phyloP scores from a whole-genome alignment of 2,329 filamentous ascomycete genomes.

The Setomelanomma holmii region DNA sequence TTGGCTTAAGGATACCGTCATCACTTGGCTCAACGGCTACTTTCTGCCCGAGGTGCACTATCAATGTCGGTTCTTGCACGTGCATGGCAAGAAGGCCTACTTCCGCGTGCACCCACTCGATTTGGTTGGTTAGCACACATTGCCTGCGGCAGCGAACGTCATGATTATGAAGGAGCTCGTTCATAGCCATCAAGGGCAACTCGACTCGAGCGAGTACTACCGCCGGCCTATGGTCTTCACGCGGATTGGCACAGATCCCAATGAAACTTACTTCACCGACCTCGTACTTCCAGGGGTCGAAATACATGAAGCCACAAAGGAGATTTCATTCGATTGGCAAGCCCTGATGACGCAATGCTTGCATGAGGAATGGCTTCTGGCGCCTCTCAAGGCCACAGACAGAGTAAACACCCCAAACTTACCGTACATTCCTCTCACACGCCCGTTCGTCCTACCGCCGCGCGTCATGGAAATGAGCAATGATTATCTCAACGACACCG shows the following conservation, averaged over 20 bases:
- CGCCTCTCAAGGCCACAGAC: neutral
- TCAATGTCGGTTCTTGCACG: neutral
- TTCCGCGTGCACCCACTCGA: neutral
- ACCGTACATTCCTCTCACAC: neutral
- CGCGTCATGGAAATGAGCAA: neutral
- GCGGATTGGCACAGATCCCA: neutral
- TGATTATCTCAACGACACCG: neutral
- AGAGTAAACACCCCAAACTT: neutral
- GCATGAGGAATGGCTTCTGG: neutral
- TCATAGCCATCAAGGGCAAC: neutral
- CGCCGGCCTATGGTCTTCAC: neutral
- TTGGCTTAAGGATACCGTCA: neutral
- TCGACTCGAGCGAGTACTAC: neutral
- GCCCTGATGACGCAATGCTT: neutral
- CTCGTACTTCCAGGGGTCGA: neutral
- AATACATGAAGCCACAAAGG: neutral
- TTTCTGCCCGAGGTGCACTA: too few species aligned
- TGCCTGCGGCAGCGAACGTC: neutral
- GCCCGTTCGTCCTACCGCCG: neutral
- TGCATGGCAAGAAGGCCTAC: neutral
- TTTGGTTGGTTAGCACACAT: neutral
- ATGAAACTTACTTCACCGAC: neutral
- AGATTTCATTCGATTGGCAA: neutral
- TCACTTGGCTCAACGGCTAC: neutral
- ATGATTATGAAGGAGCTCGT: neutral